Conservation (phyloP, 352 stramenopile species). For the Phytopythium aichiense region DNA sequence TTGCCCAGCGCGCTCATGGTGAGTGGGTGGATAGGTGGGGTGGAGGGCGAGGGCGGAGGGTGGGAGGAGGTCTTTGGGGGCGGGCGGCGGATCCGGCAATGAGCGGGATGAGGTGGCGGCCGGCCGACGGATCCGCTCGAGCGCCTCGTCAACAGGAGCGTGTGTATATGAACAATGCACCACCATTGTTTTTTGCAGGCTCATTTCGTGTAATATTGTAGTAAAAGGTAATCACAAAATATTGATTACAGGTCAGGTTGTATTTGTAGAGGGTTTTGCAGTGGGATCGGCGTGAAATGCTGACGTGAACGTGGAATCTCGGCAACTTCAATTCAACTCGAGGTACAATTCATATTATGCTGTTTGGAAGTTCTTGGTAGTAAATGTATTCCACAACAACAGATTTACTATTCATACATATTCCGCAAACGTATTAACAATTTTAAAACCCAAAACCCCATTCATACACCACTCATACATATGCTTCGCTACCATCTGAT, state of each 20-base stretch:
- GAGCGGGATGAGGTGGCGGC: not conserved
- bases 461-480: too few species aligned
- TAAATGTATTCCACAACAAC: too few species aligned
- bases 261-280: not conserved
- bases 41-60: not conserved
- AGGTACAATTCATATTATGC: not conserved
- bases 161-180: too few species aligned
- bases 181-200: too few species aligned
- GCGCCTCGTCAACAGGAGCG: too few species aligned
- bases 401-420: not conserved
- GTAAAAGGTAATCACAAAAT: too few species aligned
- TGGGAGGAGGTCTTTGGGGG: constrained; percentile 3
- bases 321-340: constrained; percentile 14
- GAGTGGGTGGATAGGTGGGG: not conserved
- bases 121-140: not conserved
- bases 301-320: constrained; percentile 14
- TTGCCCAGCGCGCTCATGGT: constrained; percentile 48
- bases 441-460: too few species aligned
- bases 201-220: too few species aligned
- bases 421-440: too few species aligned
- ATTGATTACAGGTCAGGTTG: not conserved
- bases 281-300: constrained; percentile 12
- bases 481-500: too few species aligned
- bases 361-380: too few species aligned
- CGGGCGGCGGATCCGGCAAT: constrained; percentile 2